These are phyloP conservation scores for Trichoderma pleuroti DNA, from an alignment of 2,329 filamentous ascomycete genomes.

Conservation along the genomic window DNA sequence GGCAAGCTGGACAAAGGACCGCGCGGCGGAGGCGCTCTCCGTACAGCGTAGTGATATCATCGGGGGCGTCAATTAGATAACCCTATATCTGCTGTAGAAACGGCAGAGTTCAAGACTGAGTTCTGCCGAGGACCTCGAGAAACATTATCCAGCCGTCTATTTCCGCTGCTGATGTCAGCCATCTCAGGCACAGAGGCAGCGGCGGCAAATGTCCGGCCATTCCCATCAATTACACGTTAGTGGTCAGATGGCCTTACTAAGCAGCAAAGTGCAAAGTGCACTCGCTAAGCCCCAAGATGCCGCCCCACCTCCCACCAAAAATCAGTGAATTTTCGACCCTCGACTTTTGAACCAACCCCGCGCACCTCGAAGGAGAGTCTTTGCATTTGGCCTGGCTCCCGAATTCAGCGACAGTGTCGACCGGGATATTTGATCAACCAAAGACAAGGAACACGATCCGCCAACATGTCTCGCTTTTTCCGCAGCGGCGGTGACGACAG, in stretches of 20 bases:
- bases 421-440: background rate
- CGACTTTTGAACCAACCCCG: conserved; percentile 36
- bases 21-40: conserved; percentile 37
- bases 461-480: conserved; percentile 94
- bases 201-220: background rate
- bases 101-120: background rate
- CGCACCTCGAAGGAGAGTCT: conserved; percentile 27
- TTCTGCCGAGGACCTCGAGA: conserved; percentile 10
- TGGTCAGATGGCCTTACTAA: conserved; percentile 4
- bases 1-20: conserved; percentile 42
- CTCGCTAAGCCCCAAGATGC: conserved; percentile 39
- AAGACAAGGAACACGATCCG: conserved; percentile 24
- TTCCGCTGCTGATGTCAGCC: conserved; percentile 16
- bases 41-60: conserved; percentile 40
- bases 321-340: conserved; percentile 40
- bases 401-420: conserved; percentile 22
- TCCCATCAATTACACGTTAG: background rate
- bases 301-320: conserved; percentile 43
- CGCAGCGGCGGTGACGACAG: conserved; percentile 86
- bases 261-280: background rate
- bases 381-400: conserved; percentile 13
- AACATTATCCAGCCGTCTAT: conserved; percentile 2
- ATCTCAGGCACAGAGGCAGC: background rate
- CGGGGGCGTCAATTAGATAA: background rate
- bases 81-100: conserved; percentile 16